A percentile compares a stretch with the other conserved stretches of the same genome.
Conservation (phyloP, 192 early-diverging fungal species). For the Phycomyces nitens region DNA sequence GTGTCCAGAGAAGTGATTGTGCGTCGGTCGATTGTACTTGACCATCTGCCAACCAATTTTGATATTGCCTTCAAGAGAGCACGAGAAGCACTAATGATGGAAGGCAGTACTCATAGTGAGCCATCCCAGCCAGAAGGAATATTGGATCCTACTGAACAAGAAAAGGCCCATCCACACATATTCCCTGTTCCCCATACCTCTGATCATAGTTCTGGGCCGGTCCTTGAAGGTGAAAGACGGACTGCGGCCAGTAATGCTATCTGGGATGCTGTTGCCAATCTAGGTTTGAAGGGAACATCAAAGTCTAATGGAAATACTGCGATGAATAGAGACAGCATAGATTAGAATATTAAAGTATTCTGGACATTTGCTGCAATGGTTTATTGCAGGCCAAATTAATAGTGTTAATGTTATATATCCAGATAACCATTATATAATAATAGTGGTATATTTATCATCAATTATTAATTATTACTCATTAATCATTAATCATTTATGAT, state of each 20-base stretch:
- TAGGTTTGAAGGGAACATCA: slow-evolving; percentile 10
- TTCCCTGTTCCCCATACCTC: background rate
- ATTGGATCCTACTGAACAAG: background rate
- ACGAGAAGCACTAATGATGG: slow-evolving; percentile 23
- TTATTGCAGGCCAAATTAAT: no score
- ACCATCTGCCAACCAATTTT: slow-evolving; percentile 37
- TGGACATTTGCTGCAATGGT: no score
- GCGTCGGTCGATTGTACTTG: slow-evolving; percentile 26
- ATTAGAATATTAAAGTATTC: no score
- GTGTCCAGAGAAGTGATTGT: slow-evolving; percentile 34
- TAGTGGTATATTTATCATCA: no score
- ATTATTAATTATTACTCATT: no score
- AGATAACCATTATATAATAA: no score
- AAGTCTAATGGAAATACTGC: background rate
- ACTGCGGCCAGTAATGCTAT: background rate
- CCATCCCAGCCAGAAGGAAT: background rate
- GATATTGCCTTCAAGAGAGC: slow-evolving; percentile 31
- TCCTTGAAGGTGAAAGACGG: background rate
- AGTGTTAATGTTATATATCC: no score
- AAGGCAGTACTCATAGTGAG: background rate
- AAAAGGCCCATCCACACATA: background rate
- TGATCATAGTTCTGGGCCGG: background rate
- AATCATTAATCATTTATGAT: no score
- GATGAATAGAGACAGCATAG: no score
- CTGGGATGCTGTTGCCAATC: background rate